phyloP scores from a whole-genome alignment of 306 rosid species.

The Potentilla sterilis region DNA sequence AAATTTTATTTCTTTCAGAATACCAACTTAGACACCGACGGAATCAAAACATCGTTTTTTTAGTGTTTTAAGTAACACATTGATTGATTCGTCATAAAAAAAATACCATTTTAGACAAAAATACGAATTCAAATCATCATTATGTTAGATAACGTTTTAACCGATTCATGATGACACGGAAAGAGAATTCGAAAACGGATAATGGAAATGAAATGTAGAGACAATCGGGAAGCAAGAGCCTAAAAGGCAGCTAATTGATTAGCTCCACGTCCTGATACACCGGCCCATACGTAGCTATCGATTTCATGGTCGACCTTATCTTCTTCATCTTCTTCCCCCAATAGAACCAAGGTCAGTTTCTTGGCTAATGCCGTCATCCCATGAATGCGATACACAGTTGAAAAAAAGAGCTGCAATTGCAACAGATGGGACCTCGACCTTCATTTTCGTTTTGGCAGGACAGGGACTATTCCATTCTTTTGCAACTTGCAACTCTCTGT shows the following conservation, averaged over 20 bases:
- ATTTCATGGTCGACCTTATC: slow-evolving; percentile 29
- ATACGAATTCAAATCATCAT: too few species aligned
- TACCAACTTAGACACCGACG: too few species aligned
- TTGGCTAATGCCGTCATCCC: not conserved
- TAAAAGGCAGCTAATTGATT: not conserved
- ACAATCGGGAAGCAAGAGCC: not conserved
- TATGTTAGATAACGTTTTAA: not conserved
- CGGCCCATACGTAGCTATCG: slow-evolving; percentile 9
- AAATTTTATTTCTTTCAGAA: too few species aligned
- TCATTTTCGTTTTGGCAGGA: not conserved
- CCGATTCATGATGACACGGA: not conserved
- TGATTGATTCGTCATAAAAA: not conserved
- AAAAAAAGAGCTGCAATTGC: not conserved
- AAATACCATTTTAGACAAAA: too few species aligned
- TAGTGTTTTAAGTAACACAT: not conserved
- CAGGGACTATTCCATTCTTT: not conserved
- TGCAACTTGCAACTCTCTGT: not conserved
- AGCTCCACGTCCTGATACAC: not conserved
- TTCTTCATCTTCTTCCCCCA: not conserved
- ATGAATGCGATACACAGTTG: slow-evolving; percentile 6
- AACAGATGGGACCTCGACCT: not conserved
- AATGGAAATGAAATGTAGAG: not conserved
- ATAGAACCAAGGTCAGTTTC: not conserved
- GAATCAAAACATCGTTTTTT: too few species aligned
- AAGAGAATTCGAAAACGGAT: not conserved